These are phyloP conservation scores for Alternaria metachromatica DNA, from an alignment of 2,329 filamentous ascomycete species.

Conservation along the genomic window DNA sequence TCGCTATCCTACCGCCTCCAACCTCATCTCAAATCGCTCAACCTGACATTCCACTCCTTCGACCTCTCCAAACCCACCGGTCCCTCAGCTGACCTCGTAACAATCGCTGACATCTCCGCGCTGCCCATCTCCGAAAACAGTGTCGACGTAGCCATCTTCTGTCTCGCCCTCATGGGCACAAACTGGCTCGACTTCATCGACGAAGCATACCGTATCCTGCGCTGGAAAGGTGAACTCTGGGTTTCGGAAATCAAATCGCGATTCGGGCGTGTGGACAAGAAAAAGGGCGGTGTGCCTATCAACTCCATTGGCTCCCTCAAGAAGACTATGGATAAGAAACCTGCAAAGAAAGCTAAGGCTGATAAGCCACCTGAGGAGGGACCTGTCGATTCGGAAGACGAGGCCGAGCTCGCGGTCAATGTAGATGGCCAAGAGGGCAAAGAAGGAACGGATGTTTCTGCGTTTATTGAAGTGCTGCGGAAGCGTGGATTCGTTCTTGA, in stretches of 20 bases:
- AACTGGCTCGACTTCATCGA: constrained; percentile 98
- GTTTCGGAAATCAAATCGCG: constrained; percentile 95
- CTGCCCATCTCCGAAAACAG: constrained; percentile 77
- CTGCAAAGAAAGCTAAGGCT: constrained; percentile 51
- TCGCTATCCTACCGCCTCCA: constrained; percentile 75
- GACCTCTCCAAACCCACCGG: constrained; percentile 81
- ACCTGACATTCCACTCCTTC: constrained; percentile 80
- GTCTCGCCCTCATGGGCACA: constrained; percentile 96
- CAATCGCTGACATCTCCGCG: constrained; percentile 84
- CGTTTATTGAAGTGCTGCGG: constrained; percentile 83
- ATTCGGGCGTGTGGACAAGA: constrained; percentile 69
- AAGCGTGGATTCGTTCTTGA: constrained; percentile 84
- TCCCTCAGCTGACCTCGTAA: constrained; percentile 77
- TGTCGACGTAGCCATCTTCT: constrained; percentile 91
- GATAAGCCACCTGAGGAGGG: constrained; percentile 57
- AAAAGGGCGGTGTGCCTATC: constrained; percentile 59
- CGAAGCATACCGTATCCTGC: constrained; percentile 89
- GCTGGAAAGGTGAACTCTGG: constrained; percentile 96
- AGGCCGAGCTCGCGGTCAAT: constrained; percentile 66
- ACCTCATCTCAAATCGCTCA: constrained; percentile 68
- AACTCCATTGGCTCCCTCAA: constrained; percentile 66
- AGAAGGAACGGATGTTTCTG: constrained; percentile 81
- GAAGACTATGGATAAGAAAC: constrained; percentile 32
- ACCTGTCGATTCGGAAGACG: constrained; percentile 57
- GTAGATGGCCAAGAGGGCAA: constrained; percentile 71